Conservation (phyloP, 2,329 filamentous ascomycete genomes). For the Monilinia polystroma region DNA sequence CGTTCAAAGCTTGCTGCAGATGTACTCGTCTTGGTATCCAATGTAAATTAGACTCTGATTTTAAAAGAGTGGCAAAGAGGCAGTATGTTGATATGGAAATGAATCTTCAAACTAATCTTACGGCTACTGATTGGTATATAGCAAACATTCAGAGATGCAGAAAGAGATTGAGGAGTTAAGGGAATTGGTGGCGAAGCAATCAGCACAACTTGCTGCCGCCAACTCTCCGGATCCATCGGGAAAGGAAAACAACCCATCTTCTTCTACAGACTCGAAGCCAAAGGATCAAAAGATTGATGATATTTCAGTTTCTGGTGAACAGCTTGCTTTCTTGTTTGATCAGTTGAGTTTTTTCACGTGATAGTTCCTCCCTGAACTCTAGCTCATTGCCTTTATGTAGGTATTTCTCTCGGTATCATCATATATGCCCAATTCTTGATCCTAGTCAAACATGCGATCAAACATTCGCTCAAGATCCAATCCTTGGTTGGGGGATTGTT, state of each 20-base stretch:
- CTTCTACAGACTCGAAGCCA: slow-evolving; percentile 42
- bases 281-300: slow-evolving; percentile 24
- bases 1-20: slow-evolving; percentile 59
- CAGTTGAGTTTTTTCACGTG: slow-evolving; percentile 23
- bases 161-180: slow-evolving; percentile 53
- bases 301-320: slow-evolving; percentile 24
- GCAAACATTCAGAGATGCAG: slow-evolving; percentile 64
- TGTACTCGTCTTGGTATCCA: slow-evolving; percentile 61
- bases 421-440: slow-evolving; percentile 63
- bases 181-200: slow-evolving; percentile 37
- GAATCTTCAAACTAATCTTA: neutral
- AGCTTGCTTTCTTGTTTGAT: slow-evolving; percentile 23
- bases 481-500: slow-evolving; percentile 68
- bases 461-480: slow-evolving; percentile 57
- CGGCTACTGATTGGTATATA: slow-evolving; percentile 35
- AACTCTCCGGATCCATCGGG: slow-evolving; percentile 49
- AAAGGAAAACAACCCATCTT: slow-evolving; percentile 49
- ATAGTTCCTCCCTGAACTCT: slow-evolving; percentile 38
- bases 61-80: slow-evolving; percentile 63
- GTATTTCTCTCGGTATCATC: slow-evolving; percentile 64
- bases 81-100: slow-evolving; percentile 3
- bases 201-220: slow-evolving; percentile 34
- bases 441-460: slow-evolving; percentile 53
- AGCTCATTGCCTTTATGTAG: slow-evolving; percentile 40
- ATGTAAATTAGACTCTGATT: slow-evolving; percentile 67